These are phyloP conservation scores for Rhodomyrtus psidioides DNA, from an alignment of 441 rosid genomes.

Conservation along the genomic window DNA sequence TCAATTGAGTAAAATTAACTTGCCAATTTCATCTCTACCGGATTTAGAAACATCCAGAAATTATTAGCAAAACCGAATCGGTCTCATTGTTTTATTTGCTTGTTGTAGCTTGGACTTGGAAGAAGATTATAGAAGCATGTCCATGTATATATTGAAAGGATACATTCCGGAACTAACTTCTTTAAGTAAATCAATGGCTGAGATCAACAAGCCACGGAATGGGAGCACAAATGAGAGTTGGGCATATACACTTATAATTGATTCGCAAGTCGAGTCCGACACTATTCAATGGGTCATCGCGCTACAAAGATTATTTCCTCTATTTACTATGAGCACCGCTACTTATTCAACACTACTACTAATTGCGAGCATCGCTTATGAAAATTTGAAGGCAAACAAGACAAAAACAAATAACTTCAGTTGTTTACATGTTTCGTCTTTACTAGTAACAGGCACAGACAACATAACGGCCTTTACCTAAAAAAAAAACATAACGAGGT, in stretches of 20 bases:
- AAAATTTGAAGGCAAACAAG: background rate
- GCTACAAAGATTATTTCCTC: background rate
- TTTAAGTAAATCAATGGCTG: background rate
- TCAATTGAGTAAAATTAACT: too few relatives aligned
- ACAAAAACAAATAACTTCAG: background rate
- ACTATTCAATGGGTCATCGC: background rate
- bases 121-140: too few relatives aligned
- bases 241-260: background rate
- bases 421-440: background rate
- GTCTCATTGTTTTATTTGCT: too few relatives aligned
- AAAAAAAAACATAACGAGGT: too few relatives aligned
- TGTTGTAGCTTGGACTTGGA: too few relatives aligned
- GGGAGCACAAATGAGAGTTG: background rate
- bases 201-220: background rate
- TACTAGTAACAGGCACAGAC: accelerated
- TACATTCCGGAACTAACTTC: too few relatives aligned
- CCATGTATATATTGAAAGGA: too few relatives aligned
- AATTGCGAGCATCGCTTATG: background rate
- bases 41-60: too few relatives aligned
- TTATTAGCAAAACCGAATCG: too few relatives aligned
- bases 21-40: too few relatives aligned
- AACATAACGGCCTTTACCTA: background rate
- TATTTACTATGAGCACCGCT: background rate
- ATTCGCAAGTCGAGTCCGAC: background rate
- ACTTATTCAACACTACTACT: background rate